phyloP scores from a whole-genome alignment of 2,329 filamentous ascomycete species.

The Macrophomina phaseolina region DNA sequence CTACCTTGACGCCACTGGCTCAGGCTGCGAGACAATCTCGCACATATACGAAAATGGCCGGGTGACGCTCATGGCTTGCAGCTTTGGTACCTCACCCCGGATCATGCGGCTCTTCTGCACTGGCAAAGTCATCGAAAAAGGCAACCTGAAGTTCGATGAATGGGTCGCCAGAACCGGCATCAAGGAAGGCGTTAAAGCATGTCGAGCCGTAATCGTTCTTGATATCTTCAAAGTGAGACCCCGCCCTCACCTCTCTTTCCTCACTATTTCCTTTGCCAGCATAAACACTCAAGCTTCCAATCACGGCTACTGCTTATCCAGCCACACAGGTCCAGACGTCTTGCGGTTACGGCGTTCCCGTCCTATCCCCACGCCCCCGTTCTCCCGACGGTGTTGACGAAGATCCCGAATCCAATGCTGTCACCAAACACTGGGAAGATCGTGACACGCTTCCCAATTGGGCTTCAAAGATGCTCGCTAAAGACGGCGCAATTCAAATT shows the following conservation, averaged over 20 bases:
- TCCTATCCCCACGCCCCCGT: constrained; percentile 46
- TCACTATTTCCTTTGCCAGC: no score
- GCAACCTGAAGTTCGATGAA: constrained; percentile 49
- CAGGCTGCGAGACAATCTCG: constrained; percentile 75
- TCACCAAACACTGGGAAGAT: constrained; percentile 43
- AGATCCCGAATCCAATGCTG: constrained; percentile 29
- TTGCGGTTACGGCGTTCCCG: constrained; percentile 70
- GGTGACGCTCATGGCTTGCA: constrained; percentile 76
- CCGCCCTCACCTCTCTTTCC: neutral
- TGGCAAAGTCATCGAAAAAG: constrained; percentile 65
- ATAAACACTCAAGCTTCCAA: no score
- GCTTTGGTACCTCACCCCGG: constrained; percentile 63
- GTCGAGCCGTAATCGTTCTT: constrained; percentile 64
- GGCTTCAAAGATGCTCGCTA: constrained; percentile 56
- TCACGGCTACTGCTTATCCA: neutral
- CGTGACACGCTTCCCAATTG: constrained; percentile 63
- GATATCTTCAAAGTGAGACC: constrained; percentile 63
- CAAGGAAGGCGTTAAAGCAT: constrained; percentile 49
- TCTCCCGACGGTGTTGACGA: neutral
- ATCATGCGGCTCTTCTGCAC: constrained; percentile 70
- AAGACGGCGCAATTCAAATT: constrained; percentile 51
- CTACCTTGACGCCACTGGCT: constrained; percentile 77
- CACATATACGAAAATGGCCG: constrained; percentile 80
- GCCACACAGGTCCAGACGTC: constrained; percentile 61
- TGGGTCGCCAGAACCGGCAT: constrained; percentile 51